Evolutionary conservation across 2,329 filamentous ascomycete species (phyloP).

Genomic region (Paradendryphiella salina): DNA sequence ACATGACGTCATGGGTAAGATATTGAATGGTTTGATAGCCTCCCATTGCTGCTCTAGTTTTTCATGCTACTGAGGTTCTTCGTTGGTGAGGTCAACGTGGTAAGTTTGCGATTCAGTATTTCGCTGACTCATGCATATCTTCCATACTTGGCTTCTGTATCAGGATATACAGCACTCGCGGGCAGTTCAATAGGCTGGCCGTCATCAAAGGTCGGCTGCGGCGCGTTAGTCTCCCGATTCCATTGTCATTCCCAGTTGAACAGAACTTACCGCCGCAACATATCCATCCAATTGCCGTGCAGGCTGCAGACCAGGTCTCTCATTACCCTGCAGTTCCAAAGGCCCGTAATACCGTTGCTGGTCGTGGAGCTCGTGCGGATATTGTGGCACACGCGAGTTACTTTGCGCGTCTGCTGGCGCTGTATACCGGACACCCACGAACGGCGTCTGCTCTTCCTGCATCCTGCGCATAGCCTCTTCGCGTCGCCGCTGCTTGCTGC

Average conservation of each 20-base stretch:
- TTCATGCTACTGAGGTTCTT: neutral
- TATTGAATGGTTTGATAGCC: neutral
- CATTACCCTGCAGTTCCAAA: slow-evolving; percentile 14
- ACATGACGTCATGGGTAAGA: too few relatives aligned
- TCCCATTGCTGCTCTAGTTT: neutral
- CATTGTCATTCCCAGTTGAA: too few relatives aligned
- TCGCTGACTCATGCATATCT: neutral
- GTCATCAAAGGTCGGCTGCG: slow-evolving; percentile 10
- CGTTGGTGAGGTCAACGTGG: neutral
- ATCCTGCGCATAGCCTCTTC: slow-evolving; percentile 10
- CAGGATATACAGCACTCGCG: neutral
- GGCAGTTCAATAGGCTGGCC: slow-evolving; percentile 17
- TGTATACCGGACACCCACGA: slow-evolving; percentile 1
- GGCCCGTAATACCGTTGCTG: slow-evolving; percentile 5
- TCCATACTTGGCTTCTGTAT: neutral
- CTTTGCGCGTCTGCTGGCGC: slow-evolving; percentile 1
- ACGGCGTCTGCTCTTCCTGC: slow-evolving; percentile 12
- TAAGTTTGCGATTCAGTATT: neutral
- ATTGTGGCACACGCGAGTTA: neutral
- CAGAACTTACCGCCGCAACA: slow-evolving; percentile 4
- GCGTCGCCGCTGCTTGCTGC: slow-evolving; percentile 13
- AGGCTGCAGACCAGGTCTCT: neutral
- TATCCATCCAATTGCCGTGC: slow-evolving; percentile 16
- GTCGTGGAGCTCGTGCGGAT: neutral
- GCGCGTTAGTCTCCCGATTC: neutral